phyloP scores from a whole-genome alignment of 2,329 filamentous ascomycete genomes.

The Scedosporium boydii region DNA sequence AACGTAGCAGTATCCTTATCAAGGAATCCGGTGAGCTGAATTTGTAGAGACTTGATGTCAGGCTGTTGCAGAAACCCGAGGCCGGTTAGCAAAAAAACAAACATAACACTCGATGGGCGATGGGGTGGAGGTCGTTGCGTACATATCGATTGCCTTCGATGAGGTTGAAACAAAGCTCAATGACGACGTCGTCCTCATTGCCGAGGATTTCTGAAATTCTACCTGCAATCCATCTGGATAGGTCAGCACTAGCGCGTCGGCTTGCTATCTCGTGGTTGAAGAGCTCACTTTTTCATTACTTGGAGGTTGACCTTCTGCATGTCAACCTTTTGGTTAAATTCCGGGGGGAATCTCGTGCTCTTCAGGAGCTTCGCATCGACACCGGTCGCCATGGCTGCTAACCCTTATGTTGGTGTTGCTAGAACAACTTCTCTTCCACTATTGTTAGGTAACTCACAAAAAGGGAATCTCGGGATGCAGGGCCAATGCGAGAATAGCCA shows the following conservation, averaged over 20 bases:
- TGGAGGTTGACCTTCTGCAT: slow-evolving; percentile 95
- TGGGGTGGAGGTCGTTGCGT: slow-evolving; percentile 25
- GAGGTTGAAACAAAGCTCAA: slow-evolving; percentile 66
- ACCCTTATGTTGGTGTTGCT: slow-evolving; percentile 3
- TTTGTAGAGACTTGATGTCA: slow-evolving; percentile 91
- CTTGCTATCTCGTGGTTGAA: not conserved
- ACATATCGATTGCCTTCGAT: slow-evolving; percentile 70
- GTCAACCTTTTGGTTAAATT: slow-evolving; percentile 94
- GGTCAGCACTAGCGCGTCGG: not conserved
- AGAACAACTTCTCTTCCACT: not conserved
- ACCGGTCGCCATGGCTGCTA: slow-evolving; percentile 61
- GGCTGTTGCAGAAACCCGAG: slow-evolving; percentile 47
- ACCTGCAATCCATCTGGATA: slow-evolving; percentile 77
- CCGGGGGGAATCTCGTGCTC: slow-evolving; percentile 85
- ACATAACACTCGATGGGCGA: not conserved
- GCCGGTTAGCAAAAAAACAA: slow-evolving; percentile 18
- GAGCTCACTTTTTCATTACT: slow-evolving; percentile 81
- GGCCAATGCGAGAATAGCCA: slow-evolving; percentile 1
- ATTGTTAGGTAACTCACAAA: not conserved
- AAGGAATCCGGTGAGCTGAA: slow-evolving; percentile 88
- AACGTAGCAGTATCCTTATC: slow-evolving; percentile 84
- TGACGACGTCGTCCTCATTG: slow-evolving; percentile 93
- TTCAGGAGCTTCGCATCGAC: slow-evolving; percentile 84
- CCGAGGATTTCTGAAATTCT: slow-evolving; percentile 80
- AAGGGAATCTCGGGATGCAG: not conserved